phyloP scores from a whole-genome alignment of 169 alveolate species.

The Neospora caninum region DNA sequence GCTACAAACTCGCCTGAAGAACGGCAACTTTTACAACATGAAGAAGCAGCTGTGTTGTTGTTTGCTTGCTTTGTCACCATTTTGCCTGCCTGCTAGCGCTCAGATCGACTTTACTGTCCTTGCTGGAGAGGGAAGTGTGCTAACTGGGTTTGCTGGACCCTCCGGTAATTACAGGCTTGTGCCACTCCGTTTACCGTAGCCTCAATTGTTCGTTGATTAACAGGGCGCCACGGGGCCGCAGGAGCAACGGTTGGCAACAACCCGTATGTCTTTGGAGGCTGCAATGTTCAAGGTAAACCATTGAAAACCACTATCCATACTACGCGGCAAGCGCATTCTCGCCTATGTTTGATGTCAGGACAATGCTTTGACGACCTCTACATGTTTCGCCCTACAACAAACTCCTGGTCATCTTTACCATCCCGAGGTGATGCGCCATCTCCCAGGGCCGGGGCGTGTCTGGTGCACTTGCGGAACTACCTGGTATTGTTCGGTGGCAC shows the following conservation, averaged over 20 bases:
- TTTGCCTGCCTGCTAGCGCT: background rate
- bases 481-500: slow-evolving; percentile 68
- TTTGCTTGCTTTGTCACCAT: background rate
- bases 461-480: slow-evolving; percentile 45
- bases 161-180: background rate
- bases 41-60: background rate
- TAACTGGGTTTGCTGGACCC: slow-evolving; percentile 15
- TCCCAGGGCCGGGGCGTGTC: slow-evolving; percentile 66
- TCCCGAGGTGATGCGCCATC: slow-evolving; percentile 67
- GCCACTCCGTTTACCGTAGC: background rate
- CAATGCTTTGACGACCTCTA: slow-evolving; percentile 61
- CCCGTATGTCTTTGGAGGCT: slow-evolving; percentile 65
- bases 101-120: background rate
- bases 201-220: background rate
- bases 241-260: slow-evolving; percentile 48
- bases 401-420: slow-evolving; percentile 53
- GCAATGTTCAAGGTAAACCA: slow-evolving; percentile 55
- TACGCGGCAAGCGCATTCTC: background rate
- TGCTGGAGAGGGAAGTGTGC: background rate
- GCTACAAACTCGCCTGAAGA: background rate
- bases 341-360: slow-evolving; percentile 33
- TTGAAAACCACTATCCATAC: background rate
- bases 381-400: slow-evolving; percentile 57
- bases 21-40: background rate
- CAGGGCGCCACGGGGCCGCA: slow-evolving; percentile 65